Conservation (phyloP, 2,329 filamentous ascomycete genomes). For the Aaosphaeria pasadenensis region DNA sequence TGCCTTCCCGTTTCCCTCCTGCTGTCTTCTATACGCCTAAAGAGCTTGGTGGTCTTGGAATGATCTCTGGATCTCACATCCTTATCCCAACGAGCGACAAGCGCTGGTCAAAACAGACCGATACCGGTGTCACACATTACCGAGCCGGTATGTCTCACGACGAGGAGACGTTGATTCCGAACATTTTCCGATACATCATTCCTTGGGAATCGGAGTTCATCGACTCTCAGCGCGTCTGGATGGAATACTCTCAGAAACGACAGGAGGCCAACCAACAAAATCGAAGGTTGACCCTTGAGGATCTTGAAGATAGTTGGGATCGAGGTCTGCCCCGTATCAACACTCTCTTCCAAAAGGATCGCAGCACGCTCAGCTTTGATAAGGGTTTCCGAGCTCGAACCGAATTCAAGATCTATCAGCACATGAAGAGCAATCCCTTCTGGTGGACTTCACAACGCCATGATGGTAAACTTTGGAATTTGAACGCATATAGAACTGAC, state of each 20-base stretch:
- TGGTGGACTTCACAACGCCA: constrained; percentile 99
- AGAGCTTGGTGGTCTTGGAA: constrained; percentile 91
- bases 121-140: constrained; percentile 95
- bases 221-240: constrained; percentile 98
- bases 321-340: constrained; percentile 97
- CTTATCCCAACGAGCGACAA: constrained; percentile 97
- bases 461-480: constrained; percentile 95
- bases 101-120: constrained; percentile 97
- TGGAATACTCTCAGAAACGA: constrained; percentile 97
- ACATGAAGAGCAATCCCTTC: constrained; percentile 99
- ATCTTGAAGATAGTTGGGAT: constrained; percentile 98
- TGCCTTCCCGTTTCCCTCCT: constrained; percentile 97
- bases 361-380: constrained; percentile 95
- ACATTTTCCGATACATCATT: constrained; percentile 99
- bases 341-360: constrained; percentile 96
- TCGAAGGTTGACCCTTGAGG: constrained; percentile 86
- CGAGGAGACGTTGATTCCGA: constrained; percentile 95
- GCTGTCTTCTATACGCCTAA: constrained; percentile 99
- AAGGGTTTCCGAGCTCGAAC: constrained; percentile 95
- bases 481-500: constrained; percentile 94
- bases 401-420: constrained; percentile 97
- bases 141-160: constrained; percentile 97
- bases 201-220: constrained; percentile 99
- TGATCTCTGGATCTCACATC: constrained; percentile 99
- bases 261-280: constrained; percentile 97